Conservation (phyloP, 305 asterid genomes). For the Solanum hybrid region DNA sequence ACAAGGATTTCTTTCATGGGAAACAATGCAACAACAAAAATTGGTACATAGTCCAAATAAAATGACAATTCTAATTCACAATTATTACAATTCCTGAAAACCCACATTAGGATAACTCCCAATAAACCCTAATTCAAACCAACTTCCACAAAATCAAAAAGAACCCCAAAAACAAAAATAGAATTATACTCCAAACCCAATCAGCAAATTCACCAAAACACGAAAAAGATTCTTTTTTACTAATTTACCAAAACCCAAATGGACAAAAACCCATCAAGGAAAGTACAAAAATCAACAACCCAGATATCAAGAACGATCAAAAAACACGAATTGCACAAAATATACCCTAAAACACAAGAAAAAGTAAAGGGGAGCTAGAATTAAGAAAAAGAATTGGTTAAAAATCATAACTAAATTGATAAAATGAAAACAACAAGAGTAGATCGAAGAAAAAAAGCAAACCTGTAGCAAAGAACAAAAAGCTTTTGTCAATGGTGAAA, state of each 20-base stretch:
- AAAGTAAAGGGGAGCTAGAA: neutral
- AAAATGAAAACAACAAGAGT: neutral
- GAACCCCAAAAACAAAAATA: slow-evolving; percentile 9
- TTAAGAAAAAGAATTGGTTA: too few relatives aligned
- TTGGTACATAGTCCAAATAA: neutral
- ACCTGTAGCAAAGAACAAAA: slow-evolving; percentile 24
- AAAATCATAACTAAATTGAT: neutral
- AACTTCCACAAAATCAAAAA: slow-evolving; percentile 1
- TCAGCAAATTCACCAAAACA: neutral
- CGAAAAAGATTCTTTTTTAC: neutral
- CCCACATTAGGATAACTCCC: neutral
- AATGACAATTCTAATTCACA: neutral
- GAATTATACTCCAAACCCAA: slow-evolving; percentile 10
- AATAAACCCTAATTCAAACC: slow-evolving; percentile 7
- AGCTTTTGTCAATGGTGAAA: slow-evolving; percentile 15
- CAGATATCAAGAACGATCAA: neutral
- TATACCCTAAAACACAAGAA: neutral
- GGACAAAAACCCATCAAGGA: neutral
- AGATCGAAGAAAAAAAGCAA: slow-evolving; percentile 14
- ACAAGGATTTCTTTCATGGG: neutral
- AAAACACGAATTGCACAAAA: neutral
- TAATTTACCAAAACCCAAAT: neutral
- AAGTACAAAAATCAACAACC: neutral
- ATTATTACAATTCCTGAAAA: neutral
- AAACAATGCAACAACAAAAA: neutral